Evolutionary conservation across 148 eudicot species (phyloP).

Genomic region (Chenopodium quinoa): DNA sequence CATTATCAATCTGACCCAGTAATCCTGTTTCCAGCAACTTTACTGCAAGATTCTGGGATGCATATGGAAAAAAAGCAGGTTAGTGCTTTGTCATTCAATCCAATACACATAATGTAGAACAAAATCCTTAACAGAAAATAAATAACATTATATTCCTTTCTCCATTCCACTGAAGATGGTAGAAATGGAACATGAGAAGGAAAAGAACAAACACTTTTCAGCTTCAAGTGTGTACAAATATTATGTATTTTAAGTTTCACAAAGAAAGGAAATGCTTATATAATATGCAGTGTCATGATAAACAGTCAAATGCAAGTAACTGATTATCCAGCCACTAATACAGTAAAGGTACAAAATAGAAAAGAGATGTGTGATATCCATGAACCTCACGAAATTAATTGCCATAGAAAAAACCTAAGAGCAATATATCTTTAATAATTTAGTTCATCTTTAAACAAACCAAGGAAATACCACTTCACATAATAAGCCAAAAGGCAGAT

Average conservation of each 20-base stretch:
- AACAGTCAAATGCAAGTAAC: background rate
- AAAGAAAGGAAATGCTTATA: background rate
- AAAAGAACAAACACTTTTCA: background rate
- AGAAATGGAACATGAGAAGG: background rate
- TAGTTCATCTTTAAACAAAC: background rate
- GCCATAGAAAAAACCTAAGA: background rate
- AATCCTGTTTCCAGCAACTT: conserved; percentile 70
- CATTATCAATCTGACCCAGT: conserved; percentile 56
- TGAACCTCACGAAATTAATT: background rate
- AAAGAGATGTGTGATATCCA: background rate
- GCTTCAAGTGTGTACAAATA: background rate
- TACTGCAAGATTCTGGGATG: conserved; percentile 51
- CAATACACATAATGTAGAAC: background rate
- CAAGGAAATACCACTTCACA: background rate
- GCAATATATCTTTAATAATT: background rate
- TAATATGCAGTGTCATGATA: no score
- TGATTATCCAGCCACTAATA: background rate
- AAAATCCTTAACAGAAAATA: background rate
- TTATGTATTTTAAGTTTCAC: background rate
- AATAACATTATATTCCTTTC: background rate
- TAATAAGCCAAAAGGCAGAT: background rate
- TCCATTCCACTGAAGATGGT: background rate
- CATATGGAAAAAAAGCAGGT: conserved; percentile 8
- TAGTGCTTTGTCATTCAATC: background rate
- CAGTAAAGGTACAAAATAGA: background rate